Base-by-base conservation (phyloP, 2,329 filamentous ascomycete genomes). In the Ophiostoma angusticollis region DNA sequence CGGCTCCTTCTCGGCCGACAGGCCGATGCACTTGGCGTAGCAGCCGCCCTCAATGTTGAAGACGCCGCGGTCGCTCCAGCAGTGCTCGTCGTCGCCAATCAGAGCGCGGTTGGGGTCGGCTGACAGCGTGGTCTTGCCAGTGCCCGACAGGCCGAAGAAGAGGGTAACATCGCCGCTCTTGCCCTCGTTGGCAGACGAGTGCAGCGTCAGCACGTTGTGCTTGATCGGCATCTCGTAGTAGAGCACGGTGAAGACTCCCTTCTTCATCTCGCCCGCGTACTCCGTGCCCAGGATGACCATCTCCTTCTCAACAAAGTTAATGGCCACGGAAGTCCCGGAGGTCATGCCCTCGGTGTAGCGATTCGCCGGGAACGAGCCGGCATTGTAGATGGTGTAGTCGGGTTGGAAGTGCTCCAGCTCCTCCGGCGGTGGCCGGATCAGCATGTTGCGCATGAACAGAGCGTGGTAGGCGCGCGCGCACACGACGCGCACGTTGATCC, bases 161-260 rank as follows among this genome's bases (percentile, higher is more conserved):
- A 98, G 84, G 12, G 91, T 96, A 42, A 98, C 91, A 57, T 98
- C 91, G 50, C 91, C 91, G 47, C 84, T 67, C 71, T 83, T 74
- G 52, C 91, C 91, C 75, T 98, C 84, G 67, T 98, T 98, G 58
- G 91, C 91, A 8, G 91, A 98, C 13, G 91, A 98, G 74, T 98
- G 91, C 40, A 98, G 80, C 29, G 91, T 98, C 51, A 98, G 70
- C 54, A 98, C 89, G 63, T 96, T 93, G 77, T 98, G 91, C 78
- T 95, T 95, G 59, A 98, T 84, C 45, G 91, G 91, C 87, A 96
- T 98, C 72, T 98, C 91, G 72, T 96, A 98, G 76, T 94, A 98
- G 60, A 98, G 79, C 36, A 98, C 86, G 34, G 91, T 98, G 74
- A 98, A 98, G 63, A 98, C 76, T 53, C 91, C 87, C 72, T 94